phyloP scores from a whole-genome alignment of 495 filamentous ascomycete genomes.

The Annulohypoxylon stygium region DNA sequence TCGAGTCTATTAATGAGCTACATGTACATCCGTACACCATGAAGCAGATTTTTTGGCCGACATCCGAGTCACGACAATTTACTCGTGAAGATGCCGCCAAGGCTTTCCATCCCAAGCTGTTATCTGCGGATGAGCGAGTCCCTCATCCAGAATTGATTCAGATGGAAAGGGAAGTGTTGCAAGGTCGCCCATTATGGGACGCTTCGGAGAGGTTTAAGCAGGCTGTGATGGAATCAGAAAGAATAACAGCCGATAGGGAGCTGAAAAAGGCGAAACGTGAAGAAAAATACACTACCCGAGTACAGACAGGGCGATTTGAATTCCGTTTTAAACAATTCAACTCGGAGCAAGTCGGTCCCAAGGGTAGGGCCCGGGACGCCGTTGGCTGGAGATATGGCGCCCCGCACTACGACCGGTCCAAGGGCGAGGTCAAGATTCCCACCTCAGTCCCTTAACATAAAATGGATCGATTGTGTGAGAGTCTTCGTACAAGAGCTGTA shows the following conservation, averaged over 20 bases:
- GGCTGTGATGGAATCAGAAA: constrained; percentile 53
- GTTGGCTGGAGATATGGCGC: constrained; percentile 72
- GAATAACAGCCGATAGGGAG: constrained; percentile 53
- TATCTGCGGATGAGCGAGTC: constrained; percentile 87
- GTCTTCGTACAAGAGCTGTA: constrained; percentile 43
- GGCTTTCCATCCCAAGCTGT: constrained; percentile 78
- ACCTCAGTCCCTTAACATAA: constrained; percentile 54
- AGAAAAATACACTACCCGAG: constrained; percentile 61
- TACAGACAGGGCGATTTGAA: constrained; percentile 71
- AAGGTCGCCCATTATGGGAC: constrained; percentile 50
- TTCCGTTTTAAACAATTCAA: constrained; percentile 81
- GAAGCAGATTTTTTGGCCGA: constrained; percentile 89
- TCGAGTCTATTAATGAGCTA: constrained; percentile 94
- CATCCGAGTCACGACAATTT: constrained; percentile 89
- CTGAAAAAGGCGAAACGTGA: constrained; percentile 57
- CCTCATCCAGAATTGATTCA: constrained; percentile 87
- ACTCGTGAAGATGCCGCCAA: constrained; percentile 90
- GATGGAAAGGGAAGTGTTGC: constrained; percentile 65
- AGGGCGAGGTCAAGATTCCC: constrained; percentile 62
- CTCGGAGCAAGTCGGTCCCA: constrained; percentile 59
- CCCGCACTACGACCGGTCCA: constrained; percentile 62
- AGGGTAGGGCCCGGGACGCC: constrained; percentile 64
- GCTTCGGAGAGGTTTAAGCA: constrained; percentile 56
- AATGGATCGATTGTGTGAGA: not conserved
- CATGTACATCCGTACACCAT: constrained; percentile 82